Conservation (phyloP, 805 yeast genomes). For the Torulaspora indica region DNA sequence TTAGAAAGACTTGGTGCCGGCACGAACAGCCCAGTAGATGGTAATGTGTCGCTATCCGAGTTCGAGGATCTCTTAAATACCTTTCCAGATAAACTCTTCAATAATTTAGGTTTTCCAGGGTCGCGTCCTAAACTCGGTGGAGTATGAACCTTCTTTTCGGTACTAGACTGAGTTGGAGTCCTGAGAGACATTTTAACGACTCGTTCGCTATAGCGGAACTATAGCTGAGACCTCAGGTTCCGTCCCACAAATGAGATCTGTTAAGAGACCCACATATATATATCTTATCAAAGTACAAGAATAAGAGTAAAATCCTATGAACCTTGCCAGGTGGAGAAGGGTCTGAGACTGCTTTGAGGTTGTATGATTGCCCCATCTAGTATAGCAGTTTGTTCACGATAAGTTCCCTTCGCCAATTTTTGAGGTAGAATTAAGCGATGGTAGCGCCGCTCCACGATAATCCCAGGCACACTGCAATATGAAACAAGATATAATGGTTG, state of each 20-base stretch:
- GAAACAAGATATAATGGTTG: neutral
- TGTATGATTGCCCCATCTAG: neutral
- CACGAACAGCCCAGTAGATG: constrained; percentile 6
- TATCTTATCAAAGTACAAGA: neutral
- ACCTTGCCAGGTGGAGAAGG: too few relatives aligned
- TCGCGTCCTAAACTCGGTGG: constrained; percentile 34
- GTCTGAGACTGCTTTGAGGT: constrained; percentile 1
- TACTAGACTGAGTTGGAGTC: constrained; percentile 7
- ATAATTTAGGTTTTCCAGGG: constrained; percentile 19
- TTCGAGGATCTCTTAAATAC: constrained; percentile 24
- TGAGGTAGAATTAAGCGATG: neutral
- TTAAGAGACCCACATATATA: neutral
- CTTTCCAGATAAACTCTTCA: constrained; percentile 28
- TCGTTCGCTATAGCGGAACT: neutral
- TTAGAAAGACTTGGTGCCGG: constrained; percentile 15
- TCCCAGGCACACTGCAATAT: neutral
- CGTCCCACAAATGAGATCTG: neutral
- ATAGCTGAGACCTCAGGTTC: neutral
- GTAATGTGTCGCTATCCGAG: constrained; percentile 8
- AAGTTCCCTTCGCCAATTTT: neutral
- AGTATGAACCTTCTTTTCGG: constrained; percentile 29
- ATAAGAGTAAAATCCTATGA: too few relatives aligned
- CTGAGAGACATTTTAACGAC: constrained; percentile 2
- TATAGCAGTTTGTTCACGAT: neutral
- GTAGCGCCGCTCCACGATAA: neutral